Evolutionary conservation across 345 rosid species (phyloP).

Genomic region (Hibiscus syriacus): DNA sequence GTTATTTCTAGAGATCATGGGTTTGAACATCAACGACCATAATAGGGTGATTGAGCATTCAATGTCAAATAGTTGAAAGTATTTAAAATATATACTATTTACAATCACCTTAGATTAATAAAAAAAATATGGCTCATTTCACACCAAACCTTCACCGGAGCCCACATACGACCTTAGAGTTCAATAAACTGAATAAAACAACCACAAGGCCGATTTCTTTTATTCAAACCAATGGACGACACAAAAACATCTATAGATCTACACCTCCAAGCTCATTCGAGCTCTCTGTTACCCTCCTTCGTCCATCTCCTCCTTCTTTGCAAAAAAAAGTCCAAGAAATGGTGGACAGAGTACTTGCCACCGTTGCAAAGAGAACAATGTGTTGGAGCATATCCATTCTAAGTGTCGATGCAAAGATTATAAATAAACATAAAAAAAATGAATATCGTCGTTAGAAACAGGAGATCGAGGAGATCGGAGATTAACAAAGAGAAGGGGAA

Average conservation of each 20-base stretch:
- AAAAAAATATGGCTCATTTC: constrained; percentile 31
- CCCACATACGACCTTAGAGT: constrained; percentile 33
- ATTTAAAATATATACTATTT: too few species aligned
- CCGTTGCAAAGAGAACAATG: constrained; percentile 13
- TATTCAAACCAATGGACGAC: constrained; percentile 49
- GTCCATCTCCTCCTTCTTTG: neutral
- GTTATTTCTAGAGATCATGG: too few species aligned
- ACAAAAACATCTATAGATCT: constrained; percentile 52
- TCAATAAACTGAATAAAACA: constrained; percentile 36
- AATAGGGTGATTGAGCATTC: too few species aligned
- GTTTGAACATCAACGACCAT: too few species aligned
- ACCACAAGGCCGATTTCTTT: constrained; percentile 10
- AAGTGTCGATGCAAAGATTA: constrained; percentile 32
- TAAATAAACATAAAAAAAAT: constrained; percentile 41
- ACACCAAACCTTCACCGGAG: constrained; percentile 16
- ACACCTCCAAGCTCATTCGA: constrained; percentile 49
- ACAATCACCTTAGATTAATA: too few species aligned
- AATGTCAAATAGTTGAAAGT: too few species aligned
- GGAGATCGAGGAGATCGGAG: constrained; percentile 24
- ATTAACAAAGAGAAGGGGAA: constrained; percentile 10
- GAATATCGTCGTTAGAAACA: constrained; percentile 20
- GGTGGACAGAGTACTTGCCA: constrained; percentile 45
- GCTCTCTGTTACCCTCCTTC: constrained; percentile 50
- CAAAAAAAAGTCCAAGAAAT: constrained; percentile 25
- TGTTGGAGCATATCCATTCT: constrained; percentile 32